Percentiles rank a stretch among this genome's conserved stretches.
These are phyloP conservation scores for Umbelopsis vinacea DNA, from an alignment of 192 early-diverging fungal genomes.

Conservation along the genomic window DNA sequence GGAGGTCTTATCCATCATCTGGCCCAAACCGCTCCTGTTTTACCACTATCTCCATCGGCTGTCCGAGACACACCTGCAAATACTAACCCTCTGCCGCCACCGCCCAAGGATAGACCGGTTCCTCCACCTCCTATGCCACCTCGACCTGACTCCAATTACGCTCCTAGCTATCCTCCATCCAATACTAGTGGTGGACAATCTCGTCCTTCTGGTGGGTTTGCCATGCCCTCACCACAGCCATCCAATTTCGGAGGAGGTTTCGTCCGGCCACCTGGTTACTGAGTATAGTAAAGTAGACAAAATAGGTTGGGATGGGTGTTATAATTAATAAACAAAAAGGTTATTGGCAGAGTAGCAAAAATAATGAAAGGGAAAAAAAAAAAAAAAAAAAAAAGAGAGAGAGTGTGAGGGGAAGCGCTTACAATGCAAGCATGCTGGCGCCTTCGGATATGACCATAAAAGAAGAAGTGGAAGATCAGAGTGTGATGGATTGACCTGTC, in stretches of 20 bases:
- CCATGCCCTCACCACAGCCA: background rate
- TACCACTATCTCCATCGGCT: conserved; percentile 10
- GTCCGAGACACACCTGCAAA: background rate
- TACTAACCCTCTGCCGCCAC: background rate
- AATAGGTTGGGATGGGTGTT: no score
- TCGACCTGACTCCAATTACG: background rate
- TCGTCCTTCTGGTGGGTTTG: background rate
- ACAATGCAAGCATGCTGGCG: no score
- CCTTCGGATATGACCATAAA: no score
- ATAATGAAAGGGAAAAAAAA: no score
- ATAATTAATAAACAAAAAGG: no score
- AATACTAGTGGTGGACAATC: background rate
- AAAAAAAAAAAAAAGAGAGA: no score
- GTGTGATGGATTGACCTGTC: no score
- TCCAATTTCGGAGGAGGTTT: conserved; percentile 8
- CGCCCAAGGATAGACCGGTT: background rate
- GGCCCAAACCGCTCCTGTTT: conserved; percentile 12
- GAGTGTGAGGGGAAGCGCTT: no score
- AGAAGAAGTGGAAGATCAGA: no score
- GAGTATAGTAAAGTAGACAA: background rate
- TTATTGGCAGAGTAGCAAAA: no score
- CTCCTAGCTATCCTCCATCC: conserved; percentile 9
- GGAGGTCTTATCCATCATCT: conserved; percentile 11
- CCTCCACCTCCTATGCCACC: conserved; percentile 16
- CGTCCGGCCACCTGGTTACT: conserved; percentile 5